Conservation (phyloP, 441 rosid genomes). For the Euphorbia corollata region DNA sequence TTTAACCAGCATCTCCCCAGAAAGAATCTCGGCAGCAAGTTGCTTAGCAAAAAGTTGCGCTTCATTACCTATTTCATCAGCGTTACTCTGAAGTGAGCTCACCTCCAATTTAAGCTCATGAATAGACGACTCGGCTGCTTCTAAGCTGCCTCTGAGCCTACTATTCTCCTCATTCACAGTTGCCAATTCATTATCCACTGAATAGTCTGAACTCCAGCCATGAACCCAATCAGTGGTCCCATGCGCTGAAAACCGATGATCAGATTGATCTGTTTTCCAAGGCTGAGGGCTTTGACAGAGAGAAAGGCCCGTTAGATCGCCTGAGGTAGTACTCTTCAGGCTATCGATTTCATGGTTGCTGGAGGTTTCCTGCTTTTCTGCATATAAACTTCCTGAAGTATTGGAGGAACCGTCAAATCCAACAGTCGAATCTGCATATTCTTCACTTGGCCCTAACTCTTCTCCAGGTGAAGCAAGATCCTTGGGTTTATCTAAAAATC, state of each 20-base stretch:
- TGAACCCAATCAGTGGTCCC: conserved; percentile 58
- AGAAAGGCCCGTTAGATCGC: conserved; percentile 57
- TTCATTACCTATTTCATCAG: conserved; percentile 67
- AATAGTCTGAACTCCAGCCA: conserved; percentile 69
- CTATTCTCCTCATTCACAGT: conserved; percentile 64
- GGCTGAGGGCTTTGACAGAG: conserved; percentile 52
- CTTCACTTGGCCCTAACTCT: conserved; percentile 45
- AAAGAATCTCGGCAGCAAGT: conserved; percentile 77
- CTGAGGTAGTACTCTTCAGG: conserved; percentile 67
- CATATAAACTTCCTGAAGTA: conserved; percentile 69
- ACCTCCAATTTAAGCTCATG: conserved; percentile 72
- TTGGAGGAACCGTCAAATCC: conserved; percentile 92
- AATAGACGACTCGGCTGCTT: conserved; percentile 69
- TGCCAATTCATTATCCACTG: conserved; percentile 56
- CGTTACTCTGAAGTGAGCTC: conserved; percentile 57
- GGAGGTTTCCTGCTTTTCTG: conserved; percentile 82
- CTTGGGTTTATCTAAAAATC: conserved; percentile 53
- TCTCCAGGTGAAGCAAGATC: conserved; percentile 47
- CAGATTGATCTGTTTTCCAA: conserved; percentile 54
- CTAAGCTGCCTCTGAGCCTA: conserved; percentile 77
- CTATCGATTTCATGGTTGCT: conserved; percentile 73
- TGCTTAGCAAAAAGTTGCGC: conserved; percentile 60
- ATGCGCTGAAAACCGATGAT: conserved; percentile 30
- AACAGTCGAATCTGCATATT: conserved; percentile 52
- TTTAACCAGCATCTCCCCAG: conserved; percentile 66